Percentiles rank a stretch among this genome's conserved stretches.
Conservation (phyloP, 164 flowering plant genomes). For the Tinospora cordifolia region DNA sequence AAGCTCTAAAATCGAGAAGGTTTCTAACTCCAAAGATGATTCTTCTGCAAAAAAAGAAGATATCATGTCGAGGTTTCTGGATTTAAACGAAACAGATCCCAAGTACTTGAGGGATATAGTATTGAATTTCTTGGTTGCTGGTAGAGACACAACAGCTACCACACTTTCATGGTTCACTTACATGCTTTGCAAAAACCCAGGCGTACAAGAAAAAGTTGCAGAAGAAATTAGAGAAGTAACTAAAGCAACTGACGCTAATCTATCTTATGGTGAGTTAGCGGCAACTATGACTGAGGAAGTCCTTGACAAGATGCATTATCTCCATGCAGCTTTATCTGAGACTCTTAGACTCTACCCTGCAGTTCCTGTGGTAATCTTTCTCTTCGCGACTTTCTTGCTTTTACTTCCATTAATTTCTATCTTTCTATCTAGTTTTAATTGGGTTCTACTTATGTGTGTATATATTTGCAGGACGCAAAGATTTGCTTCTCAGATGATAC, state of each 20-base stretch:
- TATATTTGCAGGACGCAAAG: slow-evolving; percentile 48
- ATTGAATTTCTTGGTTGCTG: slow-evolving; percentile 64
- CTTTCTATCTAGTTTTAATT: neutral
- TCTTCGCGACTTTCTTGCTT: too few relatives aligned
- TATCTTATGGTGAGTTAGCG: slow-evolving; percentile 27
- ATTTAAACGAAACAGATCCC: slow-evolving; percentile 33
- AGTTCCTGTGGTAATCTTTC: slow-evolving; percentile 54
- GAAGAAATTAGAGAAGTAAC: slow-evolving; percentile 41
- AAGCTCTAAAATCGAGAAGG: slow-evolving; percentile 22
- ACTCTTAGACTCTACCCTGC: slow-evolving; percentile 76
- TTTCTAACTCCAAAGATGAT: slow-evolving; percentile 13
- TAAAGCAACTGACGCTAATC: slow-evolving; percentile 7
- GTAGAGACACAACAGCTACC: slow-evolving; percentile 70
- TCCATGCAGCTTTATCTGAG: slow-evolving; percentile 67
- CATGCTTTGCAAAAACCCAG: slow-evolving; percentile 66
- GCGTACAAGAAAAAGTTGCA: slow-evolving; percentile 47
- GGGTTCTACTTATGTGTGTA: neutral
- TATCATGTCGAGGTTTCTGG: slow-evolving; percentile 61
- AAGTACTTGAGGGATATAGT: slow-evolving; percentile 56
- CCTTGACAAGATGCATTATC: slow-evolving; percentile 64
- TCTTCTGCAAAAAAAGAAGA: slow-evolving; percentile 41
- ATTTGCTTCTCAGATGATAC: slow-evolving; percentile 26
- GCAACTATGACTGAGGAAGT: slow-evolving; percentile 39
- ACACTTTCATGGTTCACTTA: slow-evolving; percentile 70
- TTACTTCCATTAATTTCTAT: too few relatives aligned